Evolutionary conservation across 1,284 basidiomycete species (phyloP), one percentile per base, ranked within the genome.

Genomic region (Boletus sp.): DNA sequence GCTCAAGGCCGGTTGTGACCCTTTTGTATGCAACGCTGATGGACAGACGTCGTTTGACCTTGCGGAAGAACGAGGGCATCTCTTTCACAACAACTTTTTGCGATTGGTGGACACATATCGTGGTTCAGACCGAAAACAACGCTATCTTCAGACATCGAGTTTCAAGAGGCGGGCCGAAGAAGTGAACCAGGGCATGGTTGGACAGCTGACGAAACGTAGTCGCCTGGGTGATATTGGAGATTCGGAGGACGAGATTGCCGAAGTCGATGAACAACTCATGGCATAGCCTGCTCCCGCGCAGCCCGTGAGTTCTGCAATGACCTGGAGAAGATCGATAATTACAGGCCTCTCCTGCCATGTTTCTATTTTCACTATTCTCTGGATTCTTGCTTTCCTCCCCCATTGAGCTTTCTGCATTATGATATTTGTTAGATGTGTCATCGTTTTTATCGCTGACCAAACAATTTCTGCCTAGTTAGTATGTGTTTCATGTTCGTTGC

Each of bases 1-100:
- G 41, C 57, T 59, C 24, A 18, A 15, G 7, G 29, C 31, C 9
- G 56, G 56, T 3, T 58, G 39, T 9, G 46, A 58, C 22, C 56
- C 56, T 2, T 52, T 36, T 37, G 35, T 29, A 9, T 13, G 31
- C 12, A 44, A 59, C 24, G 20, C 12, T 27, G 46, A 52, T 2
- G 56, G 35, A 41, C 57, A 20, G 37, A 58, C 57, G 11, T 29
- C 35, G 12, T 36, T 59, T 7, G 57, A 53, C 22, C 57, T 59
- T 16, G 57, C 49, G 27, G 31, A 52, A 35, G 37, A 31, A 18
- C 36, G 22, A 20, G 56, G 47, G 15, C n/a, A 33, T 39, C n/a
- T 37, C 18, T 37, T 45, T 27, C 22, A 53, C 22, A 53, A 15
- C 20, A 47, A 33, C 13, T 33, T 35, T 35, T 15, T 47, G 20